Percentiles rank a stretch among this genome's conserved stretches.
phyloP scores from a whole-genome alignment of 257 asterid genomes.

The Solanum piurae region DNA sequence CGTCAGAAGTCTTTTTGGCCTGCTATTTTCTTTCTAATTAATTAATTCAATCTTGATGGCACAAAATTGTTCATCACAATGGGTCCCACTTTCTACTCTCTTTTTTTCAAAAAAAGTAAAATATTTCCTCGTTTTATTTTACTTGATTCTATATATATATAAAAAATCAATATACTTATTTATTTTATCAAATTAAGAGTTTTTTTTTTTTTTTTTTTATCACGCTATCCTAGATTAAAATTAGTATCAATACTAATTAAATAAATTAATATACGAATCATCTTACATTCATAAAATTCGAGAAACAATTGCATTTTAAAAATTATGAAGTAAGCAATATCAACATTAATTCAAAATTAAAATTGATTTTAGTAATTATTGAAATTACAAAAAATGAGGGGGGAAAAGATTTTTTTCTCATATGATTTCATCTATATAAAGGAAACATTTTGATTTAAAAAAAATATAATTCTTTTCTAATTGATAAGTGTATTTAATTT shows the following conservation, averaged over 20 bases:
- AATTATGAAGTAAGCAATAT: no score
- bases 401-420: neutral
- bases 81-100: neutral
- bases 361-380: neutral
- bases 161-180: no score
- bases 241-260: no score
- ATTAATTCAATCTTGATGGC: neutral
- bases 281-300: no score
- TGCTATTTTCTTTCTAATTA: neutral
- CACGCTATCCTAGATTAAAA: no score
- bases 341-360: no score
- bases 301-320: no score
- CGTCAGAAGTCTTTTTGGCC: neutral
- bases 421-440: neutral
- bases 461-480: neutral
- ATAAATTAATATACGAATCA: no score
- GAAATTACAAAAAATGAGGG: neutral
- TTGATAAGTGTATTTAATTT: neutral
- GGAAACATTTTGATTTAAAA: neutral
- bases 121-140: no score
- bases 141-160: neutral
- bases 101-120: no score
- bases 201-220: no score
- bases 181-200: neutral
- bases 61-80: neutral